Conservation (phyloP, 257 asterid species). For the Forsythia suspensa region DNA sequence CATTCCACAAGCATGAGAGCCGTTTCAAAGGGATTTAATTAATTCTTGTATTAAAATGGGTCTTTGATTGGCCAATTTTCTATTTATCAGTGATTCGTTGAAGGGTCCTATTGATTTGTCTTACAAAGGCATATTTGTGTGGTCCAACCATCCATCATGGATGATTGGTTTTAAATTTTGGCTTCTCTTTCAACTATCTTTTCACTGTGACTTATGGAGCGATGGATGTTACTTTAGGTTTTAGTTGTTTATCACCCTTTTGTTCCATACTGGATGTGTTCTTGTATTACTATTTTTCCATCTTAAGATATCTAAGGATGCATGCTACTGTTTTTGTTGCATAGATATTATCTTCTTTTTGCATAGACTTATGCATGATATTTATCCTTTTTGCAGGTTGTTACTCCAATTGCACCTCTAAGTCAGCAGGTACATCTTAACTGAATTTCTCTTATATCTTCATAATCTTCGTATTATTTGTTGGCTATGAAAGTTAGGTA, state of each 20-base stretch:
- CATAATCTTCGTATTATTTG: background rate
- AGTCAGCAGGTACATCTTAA: conserved; percentile 87
- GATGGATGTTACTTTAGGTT: background rate
- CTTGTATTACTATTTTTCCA: background rate
- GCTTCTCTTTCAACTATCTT: background rate
- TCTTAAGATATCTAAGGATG: background rate
- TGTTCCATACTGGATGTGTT: background rate
- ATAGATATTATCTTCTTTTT: background rate
- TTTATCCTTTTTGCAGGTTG: conserved; percentile 70
- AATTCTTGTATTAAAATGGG: background rate
- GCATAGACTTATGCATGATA: background rate
- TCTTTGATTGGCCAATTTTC: background rate
- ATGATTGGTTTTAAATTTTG: background rate
- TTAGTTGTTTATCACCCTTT: background rate
- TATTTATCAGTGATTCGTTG: background rate
- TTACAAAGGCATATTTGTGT: background rate
- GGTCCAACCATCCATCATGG: background rate
- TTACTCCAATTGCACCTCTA: conserved; percentile 96
- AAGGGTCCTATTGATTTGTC: conserved; percentile 1
- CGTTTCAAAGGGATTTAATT: background rate
- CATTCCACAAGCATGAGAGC: background rate
- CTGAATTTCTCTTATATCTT: conserved; percentile 4
- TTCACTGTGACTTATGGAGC: background rate
- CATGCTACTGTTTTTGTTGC: background rate
- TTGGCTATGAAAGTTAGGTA: background rate